Evolutionary conservation across 768 basidiomycete species (phyloP).

Genomic region (Mycena belliarum): DNA sequence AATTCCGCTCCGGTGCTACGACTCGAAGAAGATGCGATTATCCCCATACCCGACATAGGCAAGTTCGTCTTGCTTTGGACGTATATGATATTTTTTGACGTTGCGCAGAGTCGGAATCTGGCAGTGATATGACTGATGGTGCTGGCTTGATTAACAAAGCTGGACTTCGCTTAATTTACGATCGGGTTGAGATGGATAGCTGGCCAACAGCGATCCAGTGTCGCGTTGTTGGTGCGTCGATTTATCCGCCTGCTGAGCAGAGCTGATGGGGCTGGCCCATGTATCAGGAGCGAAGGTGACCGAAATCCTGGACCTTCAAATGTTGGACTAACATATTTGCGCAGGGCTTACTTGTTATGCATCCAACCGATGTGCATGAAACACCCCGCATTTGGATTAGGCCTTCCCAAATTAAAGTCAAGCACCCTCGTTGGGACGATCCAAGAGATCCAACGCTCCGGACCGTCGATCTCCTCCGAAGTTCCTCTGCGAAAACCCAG

Average conservation of each 20-base stretch:
- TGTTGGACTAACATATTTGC: neutral
- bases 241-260: neutral
- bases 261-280: neutral
- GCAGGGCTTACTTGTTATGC: conserved; percentile 31
- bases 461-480: conserved; percentile 51
- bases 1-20: conserved; percentile 48
- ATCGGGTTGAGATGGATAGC: conserved; percentile 31
- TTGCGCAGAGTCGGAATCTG: conserved; percentile 28
- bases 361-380: conserved; percentile 28
- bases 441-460: conserved; percentile 44
- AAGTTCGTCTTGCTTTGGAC: neutral
- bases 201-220: conserved; percentile 42
- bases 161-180: conserved; percentile 28
- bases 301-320: neutral
- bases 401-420: conserved; percentile 39
- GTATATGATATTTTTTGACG: neutral
- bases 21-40: conserved; percentile 33
- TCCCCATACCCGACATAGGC: conserved; percentile 35
- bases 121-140: conserved; percentile 43
- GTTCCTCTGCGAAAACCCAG: conserved; percentile 47
- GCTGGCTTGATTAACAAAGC: conserved; percentile 37
- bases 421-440: conserved; percentile 32
- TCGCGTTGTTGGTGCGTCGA: conserved; percentile 32
- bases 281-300: conserved; percentile 14
- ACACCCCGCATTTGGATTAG: conserved; percentile 33